Base-by-base conservation (phyloP, 805 yeast species). In the Kuraishia borneana region DNA sequence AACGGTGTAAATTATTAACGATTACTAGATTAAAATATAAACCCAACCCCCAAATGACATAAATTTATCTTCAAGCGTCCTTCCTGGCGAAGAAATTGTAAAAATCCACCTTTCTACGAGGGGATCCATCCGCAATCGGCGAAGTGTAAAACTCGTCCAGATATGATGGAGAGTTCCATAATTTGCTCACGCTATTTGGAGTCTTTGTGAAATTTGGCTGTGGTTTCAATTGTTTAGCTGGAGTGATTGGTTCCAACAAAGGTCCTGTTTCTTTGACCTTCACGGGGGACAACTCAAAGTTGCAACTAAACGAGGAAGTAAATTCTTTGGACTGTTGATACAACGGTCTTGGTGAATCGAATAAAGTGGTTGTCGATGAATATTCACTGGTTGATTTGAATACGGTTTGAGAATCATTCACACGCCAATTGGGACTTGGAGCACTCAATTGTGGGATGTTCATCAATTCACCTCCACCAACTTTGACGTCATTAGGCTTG, bases 221-320 rank as follows among this genome's bases (percentile, higher is more conserved):
- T n/a, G n/a, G n/a, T 16, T 13, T 28, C 19, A 28, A 21, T 16
- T 26, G 21, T 5, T 23, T 18, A 8, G 45, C 70, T 12, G 82
- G 83, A 4, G 82, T 73, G 33, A 73, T 52, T 10, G 84, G 83
- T 50, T 75, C 82, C 32, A 76, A 56, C 29, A 76, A 53, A 5
- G 83, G 83, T 2, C 83, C 83, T 3, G 80, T 70, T 37, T 73
- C 79, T 36, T 64, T 62, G 5, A 68, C 58, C 40, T 72, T 62
- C 30, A 73, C 47, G 6, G 84, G 84, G 18, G 78, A 72, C 16
- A 77, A 51, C 45, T 77, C 83, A 41, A 76, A 65, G 46, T 70
- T 76, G 44, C 81, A 73, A 49, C 79, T 75, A 53, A 77, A 77
- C 9, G 81, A 73, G 18, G 81, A 75, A 3, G 82, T 71, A 47